Evolutionary conservation across 2,329 filamentous ascomycete genomes (phyloP).

Genomic region (Plenodomus lindquistii): DNA sequence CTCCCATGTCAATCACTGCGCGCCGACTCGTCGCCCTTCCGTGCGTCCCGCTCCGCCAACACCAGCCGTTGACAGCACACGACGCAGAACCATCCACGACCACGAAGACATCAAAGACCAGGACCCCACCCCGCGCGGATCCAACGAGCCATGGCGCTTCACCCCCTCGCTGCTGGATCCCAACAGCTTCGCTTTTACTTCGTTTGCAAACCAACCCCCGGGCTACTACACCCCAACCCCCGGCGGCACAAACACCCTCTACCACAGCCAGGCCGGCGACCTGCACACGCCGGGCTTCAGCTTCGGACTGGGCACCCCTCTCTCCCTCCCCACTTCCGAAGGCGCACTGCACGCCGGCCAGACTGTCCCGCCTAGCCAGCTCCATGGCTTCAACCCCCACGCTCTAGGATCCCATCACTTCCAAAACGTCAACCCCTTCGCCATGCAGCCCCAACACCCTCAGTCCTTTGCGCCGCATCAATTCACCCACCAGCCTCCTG

Average conservation of each 20-base stretch:
- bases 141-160: slow-evolving; percentile 82
- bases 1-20: background rate
- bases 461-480: slow-evolving; percentile 73
- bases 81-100: slow-evolving; percentile 50
- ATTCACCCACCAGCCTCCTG: slow-evolving; percentile 79
- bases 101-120: slow-evolving; percentile 68
- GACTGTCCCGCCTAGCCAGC: slow-evolving; percentile 52
- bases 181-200: slow-evolving; percentile 77
- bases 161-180: slow-evolving; percentile 88
- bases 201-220: slow-evolving; percentile 76
- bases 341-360: slow-evolving; percentile 64
- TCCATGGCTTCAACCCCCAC: slow-evolving; percentile 66
- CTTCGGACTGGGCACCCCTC: slow-evolving; percentile 75
- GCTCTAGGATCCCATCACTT: slow-evolving; percentile 51
- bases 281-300: slow-evolving; percentile 80
- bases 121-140: slow-evolving; percentile 79
- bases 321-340: slow-evolving; percentile 77
- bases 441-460: slow-evolving; percentile 52
- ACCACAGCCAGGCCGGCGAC: slow-evolving; percentile 82
- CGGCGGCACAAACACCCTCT: slow-evolving; percentile 76
- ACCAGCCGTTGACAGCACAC: background rate
- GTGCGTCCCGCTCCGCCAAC: background rate
- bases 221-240: slow-evolving; percentile 90
- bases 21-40: background rate
- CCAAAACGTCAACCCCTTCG: slow-evolving; percentile 72